Percentiles rank a stretch among this genome's conserved stretches.
Evolutionary conservation across 768 basidiomycete species (phyloP).

Genomic region (Suillus variegatus): DNA sequence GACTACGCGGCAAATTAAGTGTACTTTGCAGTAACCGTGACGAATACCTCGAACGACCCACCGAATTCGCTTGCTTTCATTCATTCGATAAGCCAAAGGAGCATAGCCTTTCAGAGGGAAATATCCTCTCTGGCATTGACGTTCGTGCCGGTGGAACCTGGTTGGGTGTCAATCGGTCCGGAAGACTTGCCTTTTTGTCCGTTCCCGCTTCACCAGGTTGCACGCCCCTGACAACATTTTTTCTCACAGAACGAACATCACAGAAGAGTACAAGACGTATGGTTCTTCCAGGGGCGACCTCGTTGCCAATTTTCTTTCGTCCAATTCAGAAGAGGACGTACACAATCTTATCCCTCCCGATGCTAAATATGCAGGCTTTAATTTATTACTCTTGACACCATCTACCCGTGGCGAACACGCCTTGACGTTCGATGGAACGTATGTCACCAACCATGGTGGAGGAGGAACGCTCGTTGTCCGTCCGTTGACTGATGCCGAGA

Average conservation of each 20-base stretch:
- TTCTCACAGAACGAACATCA: conserved; percentile 77
- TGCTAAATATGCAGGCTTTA: conserved; percentile 75
- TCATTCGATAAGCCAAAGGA: conserved; percentile 46
- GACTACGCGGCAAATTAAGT: conserved; percentile 46
- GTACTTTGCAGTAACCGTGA: conserved; percentile 72
- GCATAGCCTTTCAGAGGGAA: conserved; percentile 21
- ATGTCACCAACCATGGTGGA: conserved; percentile 73
- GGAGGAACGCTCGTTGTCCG: conserved; percentile 60
- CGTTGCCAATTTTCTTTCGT: conserved; percentile 65
- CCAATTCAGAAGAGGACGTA: conserved; percentile 51
- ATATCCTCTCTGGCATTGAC: conserved; percentile 76
- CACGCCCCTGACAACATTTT: conserved; percentile 8
- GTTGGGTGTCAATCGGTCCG: conserved; percentile 70
- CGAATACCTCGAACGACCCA: conserved; percentile 69
- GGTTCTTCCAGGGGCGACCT: conserved; percentile 68
- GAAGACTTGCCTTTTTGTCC: conserved; percentile 73
- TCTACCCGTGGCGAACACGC: conserved; percentile 6
- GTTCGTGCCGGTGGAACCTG: conserved; percentile 76
- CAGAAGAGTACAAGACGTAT: conserved; percentile 51
- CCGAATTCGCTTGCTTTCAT: conserved; percentile 66
- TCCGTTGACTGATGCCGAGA: conserved; percentile 50
- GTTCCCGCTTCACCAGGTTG: conserved; percentile 28
- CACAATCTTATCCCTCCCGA: conserved; percentile 47
- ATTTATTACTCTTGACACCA: conserved; percentile 67
- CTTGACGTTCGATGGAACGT: conserved; percentile 51